These are phyloP conservation scores for Solanum piurae DNA, from an alignment of 257 asterid species.

Conservation along the genomic window DNA sequence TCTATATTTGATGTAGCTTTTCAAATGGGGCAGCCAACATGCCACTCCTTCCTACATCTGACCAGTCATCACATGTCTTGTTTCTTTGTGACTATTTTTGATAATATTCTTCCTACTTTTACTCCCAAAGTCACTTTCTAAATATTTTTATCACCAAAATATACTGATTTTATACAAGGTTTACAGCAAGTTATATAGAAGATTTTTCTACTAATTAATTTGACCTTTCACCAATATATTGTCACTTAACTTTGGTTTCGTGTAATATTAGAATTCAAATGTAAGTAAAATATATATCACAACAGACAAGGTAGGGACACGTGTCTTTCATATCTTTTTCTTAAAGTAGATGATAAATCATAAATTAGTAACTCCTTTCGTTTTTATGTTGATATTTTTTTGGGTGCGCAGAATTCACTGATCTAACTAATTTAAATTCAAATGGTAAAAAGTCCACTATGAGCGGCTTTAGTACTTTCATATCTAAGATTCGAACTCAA, in stretches of 20 bases:
- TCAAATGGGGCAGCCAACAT: not conserved
- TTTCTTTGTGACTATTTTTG: not conserved
- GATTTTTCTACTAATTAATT: not conserved
- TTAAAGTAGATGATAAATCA: not conserved
- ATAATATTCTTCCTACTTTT: not conserved
- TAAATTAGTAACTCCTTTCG: too few relatives aligned
- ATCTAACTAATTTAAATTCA: not conserved
- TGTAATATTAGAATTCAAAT: not conserved
- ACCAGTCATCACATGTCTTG: not conserved
- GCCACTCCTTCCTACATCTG: not conserved
- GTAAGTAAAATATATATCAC: not conserved
- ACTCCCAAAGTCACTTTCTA: not conserved
- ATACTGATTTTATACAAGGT: not conserved
- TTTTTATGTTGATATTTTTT: not conserved
- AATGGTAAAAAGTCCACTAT: fast-evolving
- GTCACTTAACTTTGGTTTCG: not conserved
- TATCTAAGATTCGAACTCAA: fast-evolving
- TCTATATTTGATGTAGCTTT: not conserved
- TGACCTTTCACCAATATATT: not conserved
- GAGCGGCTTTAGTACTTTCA: not conserved
- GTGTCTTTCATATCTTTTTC: not conserved
- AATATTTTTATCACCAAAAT: not conserved
- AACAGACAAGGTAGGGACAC: not conserved
- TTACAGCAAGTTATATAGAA: not conserved
- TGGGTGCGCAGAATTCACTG: not conserved